phyloP scores from a whole-genome alignment of 2,329 filamentous ascomycete species.

The Epichloe gansuensis region DNA sequence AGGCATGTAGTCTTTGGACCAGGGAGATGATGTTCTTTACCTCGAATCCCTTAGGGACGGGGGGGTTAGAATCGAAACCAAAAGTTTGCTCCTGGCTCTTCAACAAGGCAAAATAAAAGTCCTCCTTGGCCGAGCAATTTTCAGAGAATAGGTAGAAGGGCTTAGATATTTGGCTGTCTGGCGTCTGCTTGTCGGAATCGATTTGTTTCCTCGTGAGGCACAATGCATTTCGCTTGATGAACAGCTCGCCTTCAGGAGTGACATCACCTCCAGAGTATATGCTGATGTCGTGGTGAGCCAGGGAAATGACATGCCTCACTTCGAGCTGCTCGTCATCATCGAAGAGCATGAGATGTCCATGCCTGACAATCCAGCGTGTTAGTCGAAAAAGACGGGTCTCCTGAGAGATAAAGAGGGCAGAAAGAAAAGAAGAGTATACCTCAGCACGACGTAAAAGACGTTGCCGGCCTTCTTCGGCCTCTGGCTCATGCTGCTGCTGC shows the following conservation, averaged over 20 bases:
- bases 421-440: constrained; percentile 36
- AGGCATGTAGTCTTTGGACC: constrained; percentile 81
- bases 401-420: not conserved
- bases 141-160: constrained; percentile 93
- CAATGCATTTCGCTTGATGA: constrained; percentile 87
- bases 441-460: constrained; percentile 83
- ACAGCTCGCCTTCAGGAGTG: constrained; percentile 85
- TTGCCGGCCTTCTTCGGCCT: constrained; percentile 60
- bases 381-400: not conserved
- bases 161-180: constrained; percentile 49
- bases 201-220: constrained; percentile 56
- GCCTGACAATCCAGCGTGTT: constrained; percentile 34
- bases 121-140: constrained; percentile 91
- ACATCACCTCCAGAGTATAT: constrained; percentile 67
- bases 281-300: constrained; percentile 75
- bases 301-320: constrained; percentile 87
- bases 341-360: constrained; percentile 94
- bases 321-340: constrained; percentile 92
- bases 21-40: constrained; percentile 77
- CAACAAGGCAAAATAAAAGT: constrained; percentile 91
- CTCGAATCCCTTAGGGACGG: constrained; percentile 64
- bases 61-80: constrained; percentile 40
- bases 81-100: constrained; percentile 65
- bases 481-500: constrained; percentile 33
- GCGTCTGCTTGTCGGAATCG: constrained; percentile 35